Conservation (phyloP, 2,329 filamentous ascomycete genomes). For the Alternaria conjuncta region DNA sequence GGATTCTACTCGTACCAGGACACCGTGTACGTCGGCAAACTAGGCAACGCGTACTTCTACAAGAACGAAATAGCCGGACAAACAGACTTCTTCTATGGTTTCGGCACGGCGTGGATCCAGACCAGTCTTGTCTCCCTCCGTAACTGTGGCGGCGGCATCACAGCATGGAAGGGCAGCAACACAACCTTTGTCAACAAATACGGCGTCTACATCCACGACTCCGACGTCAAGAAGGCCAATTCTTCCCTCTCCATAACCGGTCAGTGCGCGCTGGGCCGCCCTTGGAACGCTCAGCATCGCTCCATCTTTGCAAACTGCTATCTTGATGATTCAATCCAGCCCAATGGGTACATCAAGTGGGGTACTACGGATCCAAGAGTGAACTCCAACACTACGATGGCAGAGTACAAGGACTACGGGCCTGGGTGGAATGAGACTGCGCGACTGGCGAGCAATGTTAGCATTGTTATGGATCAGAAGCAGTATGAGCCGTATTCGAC, state of each 20-base stretch:
- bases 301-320: conserved; percentile 64
- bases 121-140: conserved; percentile 62
- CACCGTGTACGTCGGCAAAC: conserved; percentile 71
- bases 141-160: conserved; percentile 69
- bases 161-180: conserved; percentile 72
- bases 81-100: conserved; percentile 73
- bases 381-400: conserved; percentile 59
- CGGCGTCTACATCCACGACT: conserved; percentile 68
- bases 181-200: conserved; percentile 72
- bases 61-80: conserved; percentile 66
- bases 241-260: conserved; percentile 46
- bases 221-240: conserved; percentile 63
- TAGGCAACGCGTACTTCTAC: conserved; percentile 71
- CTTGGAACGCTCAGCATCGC: conserved; percentile 65
- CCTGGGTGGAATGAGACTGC: conserved; percentile 62
- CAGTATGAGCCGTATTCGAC: conserved; percentile 36
- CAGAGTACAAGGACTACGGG: conserved; percentile 60
- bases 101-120: conserved; percentile 69
- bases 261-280: conserved; percentile 65
- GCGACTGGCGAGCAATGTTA: conserved; percentile 51
- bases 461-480: conserved; percentile 54
- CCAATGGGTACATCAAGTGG: conserved; percentile 65
- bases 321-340: conserved; percentile 61
- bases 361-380: conserved; percentile 50
- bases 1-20: conserved; percentile 73